phyloP scores from a whole-genome alignment of 2,329 filamentous ascomycete species.

The Tolypocladium endophyticum region DNA sequence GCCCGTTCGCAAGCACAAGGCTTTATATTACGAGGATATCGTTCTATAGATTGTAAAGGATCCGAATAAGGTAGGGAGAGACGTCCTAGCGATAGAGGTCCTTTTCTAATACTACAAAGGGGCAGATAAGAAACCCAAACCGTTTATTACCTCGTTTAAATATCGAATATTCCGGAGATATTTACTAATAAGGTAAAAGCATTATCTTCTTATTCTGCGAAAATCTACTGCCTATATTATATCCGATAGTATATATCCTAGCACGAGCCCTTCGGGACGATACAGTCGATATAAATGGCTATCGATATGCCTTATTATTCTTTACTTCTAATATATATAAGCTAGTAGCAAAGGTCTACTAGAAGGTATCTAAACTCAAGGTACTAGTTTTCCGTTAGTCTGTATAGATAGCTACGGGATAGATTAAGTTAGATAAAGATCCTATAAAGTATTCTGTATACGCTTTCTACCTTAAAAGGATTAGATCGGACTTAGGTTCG shows the following conservation, averaged over 20 bases:
- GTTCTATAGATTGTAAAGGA: slow-evolving; percentile 4
- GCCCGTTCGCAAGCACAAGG: slow-evolving; percentile 1
- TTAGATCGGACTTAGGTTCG: neutral
- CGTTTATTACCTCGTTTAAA: neutral
- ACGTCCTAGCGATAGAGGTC: slow-evolving; percentile 5
- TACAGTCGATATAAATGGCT: slow-evolving; percentile 1
- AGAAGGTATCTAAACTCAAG: neutral
- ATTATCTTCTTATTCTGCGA: slow-evolving; percentile 5
- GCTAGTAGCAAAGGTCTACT: slow-evolving; percentile 2
- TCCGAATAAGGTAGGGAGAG: slow-evolving; percentile 1
- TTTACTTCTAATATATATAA: slow-evolving; percentile 1
- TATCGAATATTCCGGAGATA: neutral
- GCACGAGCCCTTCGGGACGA: slow-evolving; percentile 1
- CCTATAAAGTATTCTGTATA: neutral
- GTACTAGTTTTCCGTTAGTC: neutral
- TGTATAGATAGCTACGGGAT: neutral
- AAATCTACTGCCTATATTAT: slow-evolving; percentile 4
- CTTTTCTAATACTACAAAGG: slow-evolving; percentile 4
- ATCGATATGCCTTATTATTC: neutral
- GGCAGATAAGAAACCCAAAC: slow-evolving; percentile 4
- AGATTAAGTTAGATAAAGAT: neutral
- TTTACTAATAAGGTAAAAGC: neutral
- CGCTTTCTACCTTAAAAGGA: neutral
- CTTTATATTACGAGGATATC: slow-evolving; percentile 4
- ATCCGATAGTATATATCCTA: slow-evolving; percentile 3